Evolutionary conservation across 2,329 filamentous ascomycete genomes (phyloP).

Genomic region (Tolypocladium ovalisporum): DNA sequence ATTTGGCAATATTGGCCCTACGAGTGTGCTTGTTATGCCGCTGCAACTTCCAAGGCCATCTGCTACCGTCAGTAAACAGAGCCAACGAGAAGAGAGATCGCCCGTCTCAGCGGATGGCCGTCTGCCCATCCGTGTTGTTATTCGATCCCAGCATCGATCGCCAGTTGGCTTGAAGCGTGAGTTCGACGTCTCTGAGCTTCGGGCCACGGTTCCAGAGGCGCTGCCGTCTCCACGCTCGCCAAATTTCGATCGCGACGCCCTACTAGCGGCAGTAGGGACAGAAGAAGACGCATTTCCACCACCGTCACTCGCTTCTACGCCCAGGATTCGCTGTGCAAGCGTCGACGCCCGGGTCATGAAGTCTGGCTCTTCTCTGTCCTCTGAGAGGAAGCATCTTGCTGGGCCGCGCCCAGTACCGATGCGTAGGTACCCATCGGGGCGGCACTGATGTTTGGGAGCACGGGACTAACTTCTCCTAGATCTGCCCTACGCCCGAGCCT

Average conservation of each 20-base stretch:
- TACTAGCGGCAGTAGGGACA: constrained; percentile 4
- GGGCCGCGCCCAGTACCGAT: constrained; percentile 4
- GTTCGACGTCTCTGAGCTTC: constrained; percentile 38
- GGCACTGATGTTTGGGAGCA: neutral
- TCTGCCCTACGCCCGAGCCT: constrained; percentile 17
- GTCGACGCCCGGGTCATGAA: neutral
- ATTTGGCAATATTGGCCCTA: constrained; percentile 6
- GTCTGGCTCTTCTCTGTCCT: neutral
- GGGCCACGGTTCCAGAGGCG: constrained; percentile 31
- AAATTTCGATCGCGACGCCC: constrained; percentile 7
- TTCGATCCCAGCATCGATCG: constrained; percentile 24
- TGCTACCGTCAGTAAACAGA: neutral
- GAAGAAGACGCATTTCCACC: neutral
- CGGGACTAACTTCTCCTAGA: constrained; percentile 9
- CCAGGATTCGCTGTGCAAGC: neutral
- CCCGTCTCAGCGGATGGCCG: constrained; percentile 2
- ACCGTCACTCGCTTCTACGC: neutral
- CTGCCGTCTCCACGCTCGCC: constrained; percentile 8
- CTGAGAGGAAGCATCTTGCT: neutral
- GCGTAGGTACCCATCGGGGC: constrained; percentile 1
- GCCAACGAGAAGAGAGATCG: neutral
- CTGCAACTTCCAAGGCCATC: constrained; percentile 12
- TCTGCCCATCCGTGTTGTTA: constrained; percentile 15
- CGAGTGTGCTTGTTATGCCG: constrained; percentile 15
- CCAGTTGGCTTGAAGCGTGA: constrained; percentile 37